These are phyloP conservation scores for Fusarium acutatum DNA, from an alignment of 2,329 filamentous ascomycete species.

Conservation along the genomic window DNA sequence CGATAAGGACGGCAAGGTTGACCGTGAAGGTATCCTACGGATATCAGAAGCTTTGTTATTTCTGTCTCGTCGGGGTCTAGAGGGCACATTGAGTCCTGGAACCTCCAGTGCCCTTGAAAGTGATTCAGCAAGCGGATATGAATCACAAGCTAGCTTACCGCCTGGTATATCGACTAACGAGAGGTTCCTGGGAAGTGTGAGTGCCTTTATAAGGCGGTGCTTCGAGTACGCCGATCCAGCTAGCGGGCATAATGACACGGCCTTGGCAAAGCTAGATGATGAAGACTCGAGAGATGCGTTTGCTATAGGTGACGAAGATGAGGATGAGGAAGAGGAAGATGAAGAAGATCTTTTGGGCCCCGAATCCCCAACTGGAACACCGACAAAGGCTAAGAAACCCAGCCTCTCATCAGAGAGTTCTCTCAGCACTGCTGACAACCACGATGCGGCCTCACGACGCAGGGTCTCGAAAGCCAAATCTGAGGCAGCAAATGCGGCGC, in stretches of 20 bases:
- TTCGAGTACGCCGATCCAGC: constrained; percentile 98
- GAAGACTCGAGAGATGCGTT: constrained; percentile 62
- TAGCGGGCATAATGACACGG: constrained; percentile 59
- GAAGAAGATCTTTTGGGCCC: constrained; percentile 69
- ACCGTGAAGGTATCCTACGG: constrained; percentile 91
- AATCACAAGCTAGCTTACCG: constrained; percentile 51
- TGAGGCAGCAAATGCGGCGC: constrained; percentile 84
- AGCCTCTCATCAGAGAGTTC: constrained; percentile 51
- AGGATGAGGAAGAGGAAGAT: constrained; percentile 79
- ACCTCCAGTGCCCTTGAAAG: constrained; percentile 63
- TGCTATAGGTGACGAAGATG: constrained; percentile 79
- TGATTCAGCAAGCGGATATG: constrained; percentile 41
- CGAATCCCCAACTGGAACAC: constrained; percentile 55
- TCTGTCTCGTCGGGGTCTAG: constrained; percentile 86
- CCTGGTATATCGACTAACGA: constrained; percentile 77
- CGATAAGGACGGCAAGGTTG: constrained; percentile 87
- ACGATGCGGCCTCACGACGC: constrained; percentile 40
- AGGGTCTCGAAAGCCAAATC: constrained; percentile 70
- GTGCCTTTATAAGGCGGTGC: constrained; percentile 92
- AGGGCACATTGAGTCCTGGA: constrained; percentile 75
- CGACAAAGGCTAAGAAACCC: constrained; percentile 53
- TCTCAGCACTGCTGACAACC: constrained; percentile 13
- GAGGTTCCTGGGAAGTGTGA: constrained; percentile 89
- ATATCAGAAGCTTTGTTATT: constrained; percentile 96
- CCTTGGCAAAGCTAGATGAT: constrained; percentile 26